Evolutionary conservation across 345 rosid species (phyloP), one percentile per base, ranked within the genome.

Genomic region (Geranium brycei): DNA sequence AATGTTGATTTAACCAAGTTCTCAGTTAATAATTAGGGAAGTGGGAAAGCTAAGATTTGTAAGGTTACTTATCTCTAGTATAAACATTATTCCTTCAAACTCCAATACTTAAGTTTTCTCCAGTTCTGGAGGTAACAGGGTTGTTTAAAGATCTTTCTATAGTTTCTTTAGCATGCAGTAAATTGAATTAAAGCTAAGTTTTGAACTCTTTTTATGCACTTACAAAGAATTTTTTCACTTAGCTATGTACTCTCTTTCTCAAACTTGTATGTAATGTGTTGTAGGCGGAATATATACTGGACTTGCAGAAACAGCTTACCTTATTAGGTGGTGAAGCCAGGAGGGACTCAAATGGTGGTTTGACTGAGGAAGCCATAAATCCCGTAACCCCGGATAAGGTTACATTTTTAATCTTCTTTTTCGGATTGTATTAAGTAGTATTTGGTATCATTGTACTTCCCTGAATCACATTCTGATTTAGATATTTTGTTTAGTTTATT

Each of bases 271-370:
- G 40, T 17, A 23, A 59, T 31, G 63, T 64, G 58, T 60, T 78
- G 64, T 85, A 90, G 97, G 97, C 97, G 2, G 96, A 81, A 66
- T 71, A 77, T 67, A 86, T 90, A 65, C 85, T 90, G 59, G 91
- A 86, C 73, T 75, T 93, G 73, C 99, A 93, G 76, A 90, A 93
- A 80, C 96, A 90, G 71, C 83, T 93, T 66, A 89, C 96, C 47
- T 75, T 93, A 69, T 75, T 83, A 68, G 96, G 89, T 65, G 82
- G 88, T 12, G 95, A 87, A 83, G 58, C 80, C 35, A 76, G 78
- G 78, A 84, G 76, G 68, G 87, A 88, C 73, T 73, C 76, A 62
- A 86, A 83, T 65, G 89, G 90, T 59, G 75, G 76, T 63, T 68
- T 81, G 62, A 65, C 77, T 16, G 90, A 86, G 59, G 96, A 87